Base-by-base conservation (phyloP, 345 rosid genomes). In the Kernera saxatilis region DNA sequence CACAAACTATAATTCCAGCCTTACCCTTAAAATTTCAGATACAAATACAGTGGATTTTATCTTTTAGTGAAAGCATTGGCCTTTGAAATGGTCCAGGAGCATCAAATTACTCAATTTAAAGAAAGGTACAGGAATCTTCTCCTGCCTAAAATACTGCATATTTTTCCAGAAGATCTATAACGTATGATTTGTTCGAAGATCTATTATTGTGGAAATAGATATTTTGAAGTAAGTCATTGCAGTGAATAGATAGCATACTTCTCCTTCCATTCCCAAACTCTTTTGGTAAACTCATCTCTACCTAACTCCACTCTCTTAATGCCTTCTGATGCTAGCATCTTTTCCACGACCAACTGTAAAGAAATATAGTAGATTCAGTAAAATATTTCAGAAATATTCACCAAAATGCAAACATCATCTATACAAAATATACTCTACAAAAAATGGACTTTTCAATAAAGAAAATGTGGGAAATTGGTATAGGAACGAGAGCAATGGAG, bases 231-330 rank as follows among this genome's bases (percentile, higher is more conserved):
- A 44, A 67, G 17, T 4, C 22, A 57, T 21, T 19, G 35, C 74
- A 61, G 64, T 14, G 56, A 44, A 62, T 21, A 62, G 66, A 67
- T 77, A 73, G 57, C 71, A 73, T 93, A 93, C 98, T 93, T 91
- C 69, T 86, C 93, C 75, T 93, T 91, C 98, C 98, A 93, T 69
- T 93, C 93, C 98, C 97, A 93, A 68, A 91, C 96, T 83, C 88
- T 85, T 82, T 83, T 84, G 41, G 84, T 82, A 84, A 93, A 93
- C 80, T 91, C 96, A 48, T 89, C 96, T 82, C 98, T 84, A 58
- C 88, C 82, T 80, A 93, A 51, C 25, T 91, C 93, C 36, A 66
- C 81, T 85, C 97, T 86, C 80, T 86, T 87, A 67, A 86, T 81
- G 70, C 98, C 97, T 86, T 93, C 96, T 72, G 90, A 83, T 49